phyloP scores from a whole-genome alignment of 1,139 yeast species.

The Protomyces arabidopsidicola region DNA sequence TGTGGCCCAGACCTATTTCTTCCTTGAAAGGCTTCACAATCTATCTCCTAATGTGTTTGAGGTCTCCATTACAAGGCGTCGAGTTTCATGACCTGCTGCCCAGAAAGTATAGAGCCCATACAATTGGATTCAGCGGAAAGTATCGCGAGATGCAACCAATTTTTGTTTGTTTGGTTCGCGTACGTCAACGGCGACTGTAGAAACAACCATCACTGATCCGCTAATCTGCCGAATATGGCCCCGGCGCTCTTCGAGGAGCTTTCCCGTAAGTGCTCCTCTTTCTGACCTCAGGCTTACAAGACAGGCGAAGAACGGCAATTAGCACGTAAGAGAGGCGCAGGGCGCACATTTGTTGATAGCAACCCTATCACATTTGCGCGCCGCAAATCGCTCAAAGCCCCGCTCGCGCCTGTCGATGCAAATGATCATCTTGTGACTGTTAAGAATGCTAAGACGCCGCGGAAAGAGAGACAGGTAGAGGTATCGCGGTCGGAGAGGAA shows the following conservation, averaged over 20 bases:
- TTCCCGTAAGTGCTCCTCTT: not conserved
- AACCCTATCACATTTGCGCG: not conserved
- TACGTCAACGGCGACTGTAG: too few relatives aligned
- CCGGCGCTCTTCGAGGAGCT: not conserved
- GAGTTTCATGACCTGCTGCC: too few relatives aligned
- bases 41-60: too few relatives aligned
- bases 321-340: constrained; percentile 15
- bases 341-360: constrained; percentile 1
- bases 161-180: too few relatives aligned
- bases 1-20: too few relatives aligned
- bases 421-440: not conserved
- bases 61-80: too few relatives aligned
- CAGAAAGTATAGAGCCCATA: too few relatives aligned
- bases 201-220: too few relatives aligned
- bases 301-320: constrained; percentile 11
- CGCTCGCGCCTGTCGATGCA: not conserved
- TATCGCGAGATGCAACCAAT: too few relatives aligned
- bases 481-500: not conserved
- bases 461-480: not conserved
- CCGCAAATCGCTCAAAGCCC: not conserved
- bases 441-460: not conserved
- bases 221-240: too few relatives aligned
- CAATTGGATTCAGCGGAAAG: too few relatives aligned
- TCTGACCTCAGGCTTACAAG: not conserved
- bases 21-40: too few relatives aligned